Conservation (phyloP, 768 basidiomycete species). For the Mycena polygramma region DNA sequence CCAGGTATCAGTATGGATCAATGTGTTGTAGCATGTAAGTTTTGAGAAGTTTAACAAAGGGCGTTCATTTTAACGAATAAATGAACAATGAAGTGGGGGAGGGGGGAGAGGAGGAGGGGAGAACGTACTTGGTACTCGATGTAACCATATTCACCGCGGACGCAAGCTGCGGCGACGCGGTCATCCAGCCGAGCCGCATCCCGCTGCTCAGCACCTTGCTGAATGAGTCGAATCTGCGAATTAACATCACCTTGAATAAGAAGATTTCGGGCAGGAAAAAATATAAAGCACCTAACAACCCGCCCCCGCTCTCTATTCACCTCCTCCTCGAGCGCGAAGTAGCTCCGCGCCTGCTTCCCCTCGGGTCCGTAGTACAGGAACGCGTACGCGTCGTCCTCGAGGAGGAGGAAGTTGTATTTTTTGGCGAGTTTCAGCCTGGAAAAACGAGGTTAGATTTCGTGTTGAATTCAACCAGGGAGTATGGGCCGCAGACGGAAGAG, state of each 20-base stretch:
- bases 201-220: constrained; percentile 73
- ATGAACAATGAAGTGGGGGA: no score
- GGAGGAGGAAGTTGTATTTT: constrained; percentile 67
- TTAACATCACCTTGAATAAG: constrained; percentile 36
- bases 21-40: no score
- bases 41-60: no score
- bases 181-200: constrained; percentile 74
- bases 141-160: constrained; percentile 70
- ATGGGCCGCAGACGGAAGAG: no score
- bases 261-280: no score
- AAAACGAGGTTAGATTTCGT: no score
- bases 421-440: constrained; percentile 67
- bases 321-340: constrained; percentile 50
- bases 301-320: constrained; percentile 64
- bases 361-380: constrained; percentile 37
- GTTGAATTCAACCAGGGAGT: no score
- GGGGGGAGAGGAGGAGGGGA: constrained; percentile 46
- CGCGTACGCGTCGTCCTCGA: constrained; percentile 53
- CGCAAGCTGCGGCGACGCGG: constrained; percentile 66
- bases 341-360: constrained; percentile 43
- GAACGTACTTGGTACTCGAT: constrained; percentile 52
- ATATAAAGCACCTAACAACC: constrained; percentile 40
- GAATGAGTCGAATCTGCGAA: constrained; percentile 73
- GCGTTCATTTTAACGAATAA: no score
- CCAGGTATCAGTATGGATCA: no score